Evolutionary conservation across 768 basidiomycete genomes (phyloP).

Genomic region (Lactarius hatsudake): DNA sequence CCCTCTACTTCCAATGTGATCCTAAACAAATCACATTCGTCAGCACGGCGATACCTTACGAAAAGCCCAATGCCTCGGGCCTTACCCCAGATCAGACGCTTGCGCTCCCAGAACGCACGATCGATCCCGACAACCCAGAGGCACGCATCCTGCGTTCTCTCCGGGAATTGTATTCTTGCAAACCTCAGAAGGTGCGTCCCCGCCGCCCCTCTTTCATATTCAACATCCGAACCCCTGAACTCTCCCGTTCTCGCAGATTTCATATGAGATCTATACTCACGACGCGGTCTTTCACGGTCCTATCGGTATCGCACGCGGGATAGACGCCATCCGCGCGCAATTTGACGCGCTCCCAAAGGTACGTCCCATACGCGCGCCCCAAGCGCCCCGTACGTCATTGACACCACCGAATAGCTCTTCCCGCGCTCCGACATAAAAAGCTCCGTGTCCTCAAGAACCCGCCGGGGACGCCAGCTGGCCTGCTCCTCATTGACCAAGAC

Average conservation of each 20-base stretch:
- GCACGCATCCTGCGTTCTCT: slow-evolving; percentile 40
- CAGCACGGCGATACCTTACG: slow-evolving; percentile 19
- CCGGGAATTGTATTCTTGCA: slow-evolving; percentile 37
- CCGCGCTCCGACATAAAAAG: slow-evolving; percentile 42
- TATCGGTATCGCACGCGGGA: slow-evolving; percentile 43
- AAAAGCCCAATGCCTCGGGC: slow-evolving; percentile 40
- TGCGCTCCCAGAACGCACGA: slow-evolving; percentile 37
- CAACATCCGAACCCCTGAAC: no score
- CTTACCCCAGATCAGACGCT: slow-evolving; percentile 40
- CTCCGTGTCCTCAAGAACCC: slow-evolving; percentile 45
- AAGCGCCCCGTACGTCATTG: not conserved
- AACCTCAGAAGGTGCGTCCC: slow-evolving; percentile 2
- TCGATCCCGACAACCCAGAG: slow-evolving; percentile 32
- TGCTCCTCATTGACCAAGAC: slow-evolving; percentile 47
- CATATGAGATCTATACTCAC: slow-evolving; percentile 43
- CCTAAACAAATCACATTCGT: slow-evolving; percentile 29
- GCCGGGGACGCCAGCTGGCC: slow-evolving; percentile 36
- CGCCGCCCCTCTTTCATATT: slow-evolving; percentile 21
- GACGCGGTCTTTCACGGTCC: slow-evolving; percentile 45
- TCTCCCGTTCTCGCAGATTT: slow-evolving; percentile 31
- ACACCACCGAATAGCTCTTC: slow-evolving; percentile 36
- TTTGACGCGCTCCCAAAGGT: slow-evolving; percentile 47
- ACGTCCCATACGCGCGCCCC: not conserved
- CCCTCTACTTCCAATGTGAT: not conserved
- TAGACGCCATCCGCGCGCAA: slow-evolving; percentile 41